Percentiles rank a stretch among this genome's conserved stretches.
These are phyloP conservation scores for Linum usitatissimum DNA, from an alignment of 345 rosid genomes.

Conservation along the genomic window DNA sequence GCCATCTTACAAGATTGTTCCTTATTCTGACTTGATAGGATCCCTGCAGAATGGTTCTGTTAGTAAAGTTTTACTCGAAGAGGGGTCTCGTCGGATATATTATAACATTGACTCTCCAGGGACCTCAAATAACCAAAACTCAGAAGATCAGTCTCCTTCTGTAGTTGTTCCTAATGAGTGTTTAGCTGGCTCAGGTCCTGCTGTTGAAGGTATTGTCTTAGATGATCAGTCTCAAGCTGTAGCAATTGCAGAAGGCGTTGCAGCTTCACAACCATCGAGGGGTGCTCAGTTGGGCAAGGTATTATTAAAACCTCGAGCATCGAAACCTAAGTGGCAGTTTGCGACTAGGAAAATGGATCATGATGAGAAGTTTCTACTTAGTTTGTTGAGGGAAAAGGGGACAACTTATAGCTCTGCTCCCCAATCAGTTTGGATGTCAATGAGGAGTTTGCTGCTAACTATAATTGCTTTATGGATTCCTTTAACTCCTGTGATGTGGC, in stretches of 20 bases:
- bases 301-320: slow-evolving; percentile 26
- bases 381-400: slow-evolving; percentile 85
- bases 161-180: slow-evolving; percentile 16
- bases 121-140: slow-evolving; percentile 20
- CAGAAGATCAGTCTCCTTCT: slow-evolving; percentile 24
- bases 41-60: slow-evolving; percentile 65
- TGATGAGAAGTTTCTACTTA: slow-evolving; percentile 85
- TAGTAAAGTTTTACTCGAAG: slow-evolving; percentile 68
- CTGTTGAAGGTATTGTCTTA: slow-evolving; percentile 17
- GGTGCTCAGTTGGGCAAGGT: slow-evolving; percentile 25
- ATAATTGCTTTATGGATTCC: slow-evolving; percentile 84
- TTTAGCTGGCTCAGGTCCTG: slow-evolving; percentile 17
- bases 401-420: slow-evolving; percentile 80
- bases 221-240: no score
- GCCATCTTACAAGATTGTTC: slow-evolving; percentile 63
- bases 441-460: slow-evolving; percentile 56
- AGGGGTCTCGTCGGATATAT: slow-evolving; percentile 87
- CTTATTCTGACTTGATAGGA: slow-evolving; percentile 67
- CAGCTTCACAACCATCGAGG: slow-evolving; percentile 7
- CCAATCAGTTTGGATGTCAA: slow-evolving; percentile 56
- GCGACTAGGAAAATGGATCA: slow-evolving; percentile 75
- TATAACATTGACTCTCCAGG: slow-evolving; percentile 30
- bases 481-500: slow-evolving; percentile 90
- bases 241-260: not conserved
- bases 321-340: slow-evolving; percentile 61